phyloP scores from a whole-genome alignment of 2,329 filamentous ascomycete genomes.

The Sclerotinia subarctica region DNA sequence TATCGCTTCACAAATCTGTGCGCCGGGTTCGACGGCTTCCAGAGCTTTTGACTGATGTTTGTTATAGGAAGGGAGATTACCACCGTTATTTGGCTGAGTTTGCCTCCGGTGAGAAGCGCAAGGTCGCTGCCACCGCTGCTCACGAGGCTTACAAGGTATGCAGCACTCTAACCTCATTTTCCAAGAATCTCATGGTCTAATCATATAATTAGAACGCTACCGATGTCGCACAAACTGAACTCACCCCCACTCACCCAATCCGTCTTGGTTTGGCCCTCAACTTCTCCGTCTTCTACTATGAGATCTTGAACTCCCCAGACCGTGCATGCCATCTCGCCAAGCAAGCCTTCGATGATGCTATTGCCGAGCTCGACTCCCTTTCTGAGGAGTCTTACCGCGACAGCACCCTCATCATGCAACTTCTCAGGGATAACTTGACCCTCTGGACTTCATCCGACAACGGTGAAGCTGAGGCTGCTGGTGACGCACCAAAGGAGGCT shows the following conservation, averaged over 20 bases:
- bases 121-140: slow-evolving; percentile 79
- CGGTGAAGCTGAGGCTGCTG: slow-evolving; percentile 68
- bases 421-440: slow-evolving; percentile 95
- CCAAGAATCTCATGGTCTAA: background rate
- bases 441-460: slow-evolving; percentile 96
- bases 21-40: slow-evolving; percentile 21
- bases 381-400: slow-evolving; percentile 98
- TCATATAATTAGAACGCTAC: slow-evolving; percentile 70
- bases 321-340: slow-evolving; percentile 97
- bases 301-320: slow-evolving; percentile 97
- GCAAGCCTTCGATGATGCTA: slow-evolving; percentile 98
- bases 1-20: slow-evolving; percentile 25
- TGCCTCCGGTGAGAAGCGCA: slow-evolving; percentile 87
- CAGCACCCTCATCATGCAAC: slow-evolving; percentile 99
- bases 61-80: slow-evolving; percentile 87
- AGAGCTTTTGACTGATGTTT: slow-evolving; percentile 22
- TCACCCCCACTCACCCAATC: slow-evolving; percentile 96
- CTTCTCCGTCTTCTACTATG: slow-evolving; percentile 99
- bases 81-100: slow-evolving; percentile 95
- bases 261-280: slow-evolving; percentile 95
- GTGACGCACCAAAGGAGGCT: slow-evolving; percentile 62
- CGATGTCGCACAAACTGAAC: slow-evolving; percentile 96
- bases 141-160: slow-evolving; percentile 96
- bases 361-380: slow-evolving; percentile 93
- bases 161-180: slow-evolving; percentile 22